Evolutionary conservation across 2,329 filamentous ascomycete species (phyloP).

Genomic region (Clonostachys rhizophaga): DNA sequence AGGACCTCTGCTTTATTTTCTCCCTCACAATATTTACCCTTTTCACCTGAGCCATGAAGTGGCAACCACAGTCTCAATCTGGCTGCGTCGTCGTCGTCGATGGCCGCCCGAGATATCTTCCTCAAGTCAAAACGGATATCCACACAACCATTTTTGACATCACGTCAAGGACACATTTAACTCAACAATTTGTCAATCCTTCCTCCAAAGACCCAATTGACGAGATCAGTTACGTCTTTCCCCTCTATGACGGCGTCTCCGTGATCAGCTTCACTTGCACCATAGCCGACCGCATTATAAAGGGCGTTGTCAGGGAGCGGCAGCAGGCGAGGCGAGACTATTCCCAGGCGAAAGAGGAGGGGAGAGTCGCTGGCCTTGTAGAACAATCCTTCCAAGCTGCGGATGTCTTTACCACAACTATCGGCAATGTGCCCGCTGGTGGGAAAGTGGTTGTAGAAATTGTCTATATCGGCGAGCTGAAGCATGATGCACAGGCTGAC

Average conservation of each 20-base stretch:
- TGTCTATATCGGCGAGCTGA: slow-evolving; percentile 65
- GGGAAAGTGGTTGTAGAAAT: slow-evolving; percentile 57
- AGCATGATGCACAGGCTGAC: slow-evolving; percentile 65
- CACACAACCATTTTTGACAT: slow-evolving; percentile 58
- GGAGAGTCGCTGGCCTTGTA: slow-evolving; percentile 60
- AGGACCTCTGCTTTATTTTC: no score
- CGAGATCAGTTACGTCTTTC: slow-evolving; percentile 64
- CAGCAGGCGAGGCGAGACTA: slow-evolving; percentile 56
- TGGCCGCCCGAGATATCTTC: slow-evolving; percentile 38
- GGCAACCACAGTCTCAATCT: slow-evolving; percentile 9
- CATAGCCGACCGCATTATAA: slow-evolving; percentile 54
- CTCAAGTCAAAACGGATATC: slow-evolving; percentile 50
- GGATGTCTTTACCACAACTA: slow-evolving; percentile 63
- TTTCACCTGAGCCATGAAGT: no score
- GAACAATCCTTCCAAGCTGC: slow-evolving; percentile 56
- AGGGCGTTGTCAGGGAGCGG: slow-evolving; percentile 63
- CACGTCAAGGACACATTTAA: slow-evolving; percentile 39
- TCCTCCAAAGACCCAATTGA: slow-evolving; percentile 16
- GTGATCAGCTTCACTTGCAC: slow-evolving; percentile 64
- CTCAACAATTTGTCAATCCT: slow-evolving; percentile 59
- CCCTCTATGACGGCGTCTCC: slow-evolving; percentile 67
- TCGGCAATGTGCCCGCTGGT: slow-evolving; percentile 62
- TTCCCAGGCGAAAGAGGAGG: slow-evolving; percentile 48
- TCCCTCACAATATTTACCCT: no score
- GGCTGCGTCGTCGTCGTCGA: slow-evolving; percentile 26